Percentiles rank a stretch among this genome's conserved stretches.
phyloP scores from a whole-genome alignment of 805 yeast species.

The Maudiozyma serrabonitensis region DNA sequence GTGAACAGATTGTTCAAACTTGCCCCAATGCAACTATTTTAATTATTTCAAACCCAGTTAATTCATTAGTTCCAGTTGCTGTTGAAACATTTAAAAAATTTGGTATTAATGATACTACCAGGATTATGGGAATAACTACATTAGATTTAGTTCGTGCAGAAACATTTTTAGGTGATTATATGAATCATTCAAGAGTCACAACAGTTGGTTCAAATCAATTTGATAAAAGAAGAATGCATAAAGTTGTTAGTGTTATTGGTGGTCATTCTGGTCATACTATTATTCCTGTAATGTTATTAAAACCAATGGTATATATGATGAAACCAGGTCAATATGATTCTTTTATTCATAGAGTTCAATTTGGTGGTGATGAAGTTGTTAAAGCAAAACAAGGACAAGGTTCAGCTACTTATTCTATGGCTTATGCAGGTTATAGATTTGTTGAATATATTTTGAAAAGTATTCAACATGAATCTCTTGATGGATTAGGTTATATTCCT shows the following conservation, averaged over 20 bases:
- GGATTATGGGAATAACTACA: slow-evolving; percentile 92
- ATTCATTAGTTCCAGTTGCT: slow-evolving; percentile 94
- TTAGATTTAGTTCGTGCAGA: slow-evolving; percentile 85
- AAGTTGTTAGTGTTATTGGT: slow-evolving; percentile 82
- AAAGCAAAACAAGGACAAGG: slow-evolving; percentile 91
- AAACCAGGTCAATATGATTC: slow-evolving; percentile 51
- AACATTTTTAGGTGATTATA: slow-evolving; percentile 55
- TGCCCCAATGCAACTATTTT: slow-evolving; percentile 77
- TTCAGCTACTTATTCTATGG: slow-evolving; percentile 89
- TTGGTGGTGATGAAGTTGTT: slow-evolving; percentile 94
- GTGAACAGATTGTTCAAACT: slow-evolving; percentile 70
- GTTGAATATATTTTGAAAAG: slow-evolving; percentile 47
- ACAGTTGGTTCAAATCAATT: not conserved
- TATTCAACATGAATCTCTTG: slow-evolving; percentile 11
- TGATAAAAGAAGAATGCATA: slow-evolving; percentile 48
- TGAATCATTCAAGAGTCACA: slow-evolving; percentile 34
- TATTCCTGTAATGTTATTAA: slow-evolving; percentile 83
- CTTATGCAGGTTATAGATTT: slow-evolving; percentile 78
- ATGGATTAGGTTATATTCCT: slow-evolving; percentile 29
- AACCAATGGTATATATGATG: slow-evolving; percentile 51
- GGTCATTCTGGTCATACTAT: slow-evolving; percentile 97
- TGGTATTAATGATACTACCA: slow-evolving; percentile 85
- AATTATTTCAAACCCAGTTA: slow-evolving; percentile 90
- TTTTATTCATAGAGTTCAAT: slow-evolving; percentile 81
- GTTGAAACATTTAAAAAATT: slow-evolving; percentile 80